A percentile compares a stretch with the other conserved stretches of the same genome.
These are phyloP conservation scores for Poa pratensis DNA, from an alignment of 176 grass and related monocot genomes.

Conservation along the genomic window DNA sequence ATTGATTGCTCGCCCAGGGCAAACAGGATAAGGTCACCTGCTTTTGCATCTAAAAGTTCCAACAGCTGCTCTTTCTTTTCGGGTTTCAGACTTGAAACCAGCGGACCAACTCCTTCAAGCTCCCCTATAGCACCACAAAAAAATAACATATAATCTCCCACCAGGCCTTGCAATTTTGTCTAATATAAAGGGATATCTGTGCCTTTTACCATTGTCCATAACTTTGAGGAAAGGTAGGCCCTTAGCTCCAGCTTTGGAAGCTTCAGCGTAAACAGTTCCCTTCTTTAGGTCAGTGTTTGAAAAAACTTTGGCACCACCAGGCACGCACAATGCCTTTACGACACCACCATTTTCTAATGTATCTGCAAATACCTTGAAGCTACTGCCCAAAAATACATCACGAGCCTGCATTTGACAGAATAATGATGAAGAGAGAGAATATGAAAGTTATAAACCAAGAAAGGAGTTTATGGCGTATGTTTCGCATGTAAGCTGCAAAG, in stretches of 20 bases:
- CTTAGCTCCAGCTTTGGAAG: slow-evolving; percentile 95
- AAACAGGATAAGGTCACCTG: slow-evolving; percentile 92
- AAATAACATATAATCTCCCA: slow-evolving; percentile 10
- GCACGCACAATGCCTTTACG: slow-evolving; percentile 80
- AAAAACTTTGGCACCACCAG: slow-evolving; percentile 74
- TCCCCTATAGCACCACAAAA: slow-evolving; percentile 57
- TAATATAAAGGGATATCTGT: slow-evolving; percentile 11
- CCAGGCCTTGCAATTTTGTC: background rate
- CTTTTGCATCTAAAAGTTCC: slow-evolving; percentile 57
- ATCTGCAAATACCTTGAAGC: slow-evolving; percentile 96
- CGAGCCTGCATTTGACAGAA: slow-evolving; percentile 72
- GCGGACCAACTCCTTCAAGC: slow-evolving; percentile 79
- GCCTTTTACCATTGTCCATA: slow-evolving; percentile 74
- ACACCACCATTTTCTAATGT: slow-evolving; percentile 72
- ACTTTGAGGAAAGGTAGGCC: slow-evolving; percentile 96
- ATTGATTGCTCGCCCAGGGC: slow-evolving; percentile 68
- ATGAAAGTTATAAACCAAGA: background rate
- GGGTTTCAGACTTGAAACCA: slow-evolving; percentile 71
- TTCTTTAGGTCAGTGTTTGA: slow-evolving; percentile 98
- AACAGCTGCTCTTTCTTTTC: slow-evolving; percentile 68
- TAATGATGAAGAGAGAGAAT: slow-evolving; percentile 26
- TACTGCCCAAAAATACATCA: slow-evolving; percentile 62
- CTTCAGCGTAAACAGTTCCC: slow-evolving; percentile 79
- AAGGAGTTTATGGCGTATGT: background rate
- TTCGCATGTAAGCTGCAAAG: background rate